Percentiles rank a stretch among this genome's conserved stretches.
phyloP scores from a whole-genome alignment of 192 early-diverging fungal species.

The Spinellus fusiger region DNA sequence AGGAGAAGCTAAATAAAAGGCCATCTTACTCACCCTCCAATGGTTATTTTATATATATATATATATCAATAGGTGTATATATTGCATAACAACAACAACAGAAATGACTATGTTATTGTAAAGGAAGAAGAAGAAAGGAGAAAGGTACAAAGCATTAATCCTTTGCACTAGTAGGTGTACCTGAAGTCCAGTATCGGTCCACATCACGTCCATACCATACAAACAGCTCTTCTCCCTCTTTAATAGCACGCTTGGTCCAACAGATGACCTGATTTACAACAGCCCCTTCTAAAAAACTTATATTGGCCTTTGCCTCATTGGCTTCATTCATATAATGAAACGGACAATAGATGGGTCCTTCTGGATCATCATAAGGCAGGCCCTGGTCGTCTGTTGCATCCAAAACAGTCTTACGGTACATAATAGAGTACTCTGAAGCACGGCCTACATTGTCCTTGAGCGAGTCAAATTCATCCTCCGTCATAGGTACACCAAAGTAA shows the following conservation, averaged over 20 bases:
- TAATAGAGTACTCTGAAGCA: slow-evolving; percentile 83
- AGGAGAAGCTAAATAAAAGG: too few relatives aligned
- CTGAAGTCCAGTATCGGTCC: slow-evolving; percentile 60
- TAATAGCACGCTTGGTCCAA: slow-evolving; percentile 62
- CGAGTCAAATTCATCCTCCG: slow-evolving; percentile 89
- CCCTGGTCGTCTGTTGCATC: slow-evolving; percentile 86
- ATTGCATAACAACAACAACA: too few relatives aligned
- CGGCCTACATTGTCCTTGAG: slow-evolving; percentile 74
- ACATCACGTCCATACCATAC: slow-evolving; percentile 84
- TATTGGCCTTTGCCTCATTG: slow-evolving; percentile 48
- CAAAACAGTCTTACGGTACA: slow-evolving; percentile 85
- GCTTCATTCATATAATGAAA: slow-evolving; percentile 93
- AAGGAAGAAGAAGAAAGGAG: too few relatives aligned
- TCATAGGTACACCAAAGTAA: slow-evolving; percentile 96
- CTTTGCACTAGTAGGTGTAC: too few relatives aligned
- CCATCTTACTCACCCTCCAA: too few relatives aligned
- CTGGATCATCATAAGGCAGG: slow-evolving; percentile 62
- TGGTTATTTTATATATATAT: too few relatives aligned
- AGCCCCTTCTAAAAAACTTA: slow-evolving; percentile 73
- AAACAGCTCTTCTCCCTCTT: slow-evolving; percentile 76
- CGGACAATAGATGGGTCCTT: slow-evolving; percentile 63
- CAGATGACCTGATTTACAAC: slow-evolving; percentile 87
- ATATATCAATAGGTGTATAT: too few relatives aligned
- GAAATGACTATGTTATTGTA: too few relatives aligned
- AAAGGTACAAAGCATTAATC: too few relatives aligned